phyloP scores from a whole-genome alignment of 768 basidiomycete species.

The Lactarius akahatsu region DNA sequence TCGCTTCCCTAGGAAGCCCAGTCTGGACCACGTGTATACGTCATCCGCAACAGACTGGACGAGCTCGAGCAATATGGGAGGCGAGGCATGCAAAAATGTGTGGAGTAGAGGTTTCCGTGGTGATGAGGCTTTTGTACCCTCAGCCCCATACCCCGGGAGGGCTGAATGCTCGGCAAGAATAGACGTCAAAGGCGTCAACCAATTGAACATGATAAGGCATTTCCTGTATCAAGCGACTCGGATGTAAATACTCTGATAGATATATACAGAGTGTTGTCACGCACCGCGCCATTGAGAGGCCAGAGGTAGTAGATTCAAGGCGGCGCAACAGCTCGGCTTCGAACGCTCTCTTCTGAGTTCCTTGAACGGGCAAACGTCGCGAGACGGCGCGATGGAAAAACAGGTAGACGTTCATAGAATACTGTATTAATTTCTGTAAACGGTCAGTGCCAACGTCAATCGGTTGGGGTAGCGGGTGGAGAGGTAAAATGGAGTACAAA shows the following conservation, averaged over 20 bases:
- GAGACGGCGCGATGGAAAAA: conserved; percentile 61
- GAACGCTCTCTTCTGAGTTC: conserved; percentile 48
- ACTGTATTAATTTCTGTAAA: conserved; percentile 81
- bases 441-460: conserved; percentile 1
- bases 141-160: conserved; percentile 58
- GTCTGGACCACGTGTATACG: conserved; percentile 66
- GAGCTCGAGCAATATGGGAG: conserved; percentile 78
- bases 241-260: conserved; percentile 2
- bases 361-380: conserved; percentile 47
- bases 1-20: conserved; percentile 66
- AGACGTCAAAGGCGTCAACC: conserved; percentile 71
- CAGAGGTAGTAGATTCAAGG: conserved; percentile 58
- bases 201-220: conserved; percentile 79
- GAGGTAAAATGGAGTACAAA: conserved; percentile 54
- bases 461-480: conserved; percentile 5
- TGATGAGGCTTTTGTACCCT: conserved; percentile 32
- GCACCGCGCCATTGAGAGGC: conserved; percentile 75
- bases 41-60: conserved; percentile 76
- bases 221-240: conserved; percentile 49
- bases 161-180: conserved; percentile 69
- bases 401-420: conserved; percentile 72
- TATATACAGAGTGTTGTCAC: conserved; percentile 18
- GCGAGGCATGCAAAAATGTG: conserved; percentile 73
- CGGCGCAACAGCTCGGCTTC: conserved; percentile 58
- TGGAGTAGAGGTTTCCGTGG: conserved; percentile 61